Base-by-base conservation (phyloP, 2,329 filamentous ascomycete genomes). In the Aspergillus felis region DNA sequence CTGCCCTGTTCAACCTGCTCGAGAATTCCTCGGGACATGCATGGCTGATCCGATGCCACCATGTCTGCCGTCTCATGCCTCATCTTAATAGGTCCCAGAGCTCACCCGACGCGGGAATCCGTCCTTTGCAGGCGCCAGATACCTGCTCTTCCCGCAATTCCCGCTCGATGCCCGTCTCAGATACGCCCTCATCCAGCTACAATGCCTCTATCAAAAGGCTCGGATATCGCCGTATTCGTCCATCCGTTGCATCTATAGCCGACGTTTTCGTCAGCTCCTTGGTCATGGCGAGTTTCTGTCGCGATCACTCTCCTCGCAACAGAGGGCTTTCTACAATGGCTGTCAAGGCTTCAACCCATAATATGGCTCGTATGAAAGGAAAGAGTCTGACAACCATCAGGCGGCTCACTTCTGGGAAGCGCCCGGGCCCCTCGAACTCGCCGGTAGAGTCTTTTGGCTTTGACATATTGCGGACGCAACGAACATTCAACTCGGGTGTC, bases 61-160 rank as follows among this genome's bases (percentile, higher is more conserved):
- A 87, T 87, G 85, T 80, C 75, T 78, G 77, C 72, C 76, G 70
- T 81, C 82, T 82, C 83, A 87, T 88, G 85, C 84, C 82, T 82
- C 76, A 81, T 76, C 72, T 82, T 77, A 79, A 79, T 76, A 77
- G 77, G 75, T 78, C 81, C 74, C 76, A 81, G 71, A 78, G 79
- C 79, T 78, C 76, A 68, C 70, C 74, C 65, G 72, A 75, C 72
- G 75, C 76, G 75, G 76, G 77, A 71, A 70, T 77, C 70, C 72
- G 76, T 73, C 76, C 78, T 61, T 78, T 76, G 72, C 71, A 77
- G 75, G 69, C 68, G 62, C 64, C 69, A 64, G 70, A 69, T 59
- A 62, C 65, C 59, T 60, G 66, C 57, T 53, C 60, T 35, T 55
- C 61, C 57, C 47, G 56, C 53, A 64, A 58, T 58, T 56, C 59